phyloP scores from a whole-genome alignment of 345 rosid genomes.

The Limnanthes douglasii region DNA sequence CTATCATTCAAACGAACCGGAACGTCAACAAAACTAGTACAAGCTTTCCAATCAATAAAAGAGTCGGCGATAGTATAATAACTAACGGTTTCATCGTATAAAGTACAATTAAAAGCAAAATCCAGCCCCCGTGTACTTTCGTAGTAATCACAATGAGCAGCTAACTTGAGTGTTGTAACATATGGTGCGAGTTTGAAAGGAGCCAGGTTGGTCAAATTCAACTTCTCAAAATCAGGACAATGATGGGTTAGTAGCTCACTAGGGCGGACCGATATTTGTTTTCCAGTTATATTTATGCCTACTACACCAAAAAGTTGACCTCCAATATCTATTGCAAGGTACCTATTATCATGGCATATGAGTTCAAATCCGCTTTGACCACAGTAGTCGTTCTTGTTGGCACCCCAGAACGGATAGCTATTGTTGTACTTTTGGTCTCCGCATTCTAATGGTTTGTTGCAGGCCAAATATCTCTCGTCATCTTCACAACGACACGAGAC shows the following conservation, averaged over 20 bases:
- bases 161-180: too few relatives aligned
- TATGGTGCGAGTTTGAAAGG: rapidly evolving
- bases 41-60: rapidly evolving
- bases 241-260: background rate
- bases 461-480: too few relatives aligned
- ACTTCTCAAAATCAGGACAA: background rate
- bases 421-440: too few relatives aligned
- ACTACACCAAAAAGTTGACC: conserved; percentile 1
- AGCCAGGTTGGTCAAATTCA: conserved; percentile 12
- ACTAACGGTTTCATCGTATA: background rate
- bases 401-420: conserved; percentile 44
- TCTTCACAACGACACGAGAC: too few relatives aligned
- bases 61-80: background rate
- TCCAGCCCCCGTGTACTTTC: background rate
- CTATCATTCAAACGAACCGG: conserved; percentile 4
- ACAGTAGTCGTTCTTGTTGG: conserved; percentile 11
- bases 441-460: too few relatives aligned
- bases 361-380: conserved; percentile 23
- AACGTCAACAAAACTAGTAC: background rate
- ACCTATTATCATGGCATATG: conserved; percentile 3
- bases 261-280: too few relatives aligned
- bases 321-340: background rate
- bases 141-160: too few relatives aligned
- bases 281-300: too few relatives aligned
- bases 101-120: too few relatives aligned